Evolutionary conservation across 805 yeast species (phyloP).

Genomic region (Saccharomyces mikatae): DNA sequence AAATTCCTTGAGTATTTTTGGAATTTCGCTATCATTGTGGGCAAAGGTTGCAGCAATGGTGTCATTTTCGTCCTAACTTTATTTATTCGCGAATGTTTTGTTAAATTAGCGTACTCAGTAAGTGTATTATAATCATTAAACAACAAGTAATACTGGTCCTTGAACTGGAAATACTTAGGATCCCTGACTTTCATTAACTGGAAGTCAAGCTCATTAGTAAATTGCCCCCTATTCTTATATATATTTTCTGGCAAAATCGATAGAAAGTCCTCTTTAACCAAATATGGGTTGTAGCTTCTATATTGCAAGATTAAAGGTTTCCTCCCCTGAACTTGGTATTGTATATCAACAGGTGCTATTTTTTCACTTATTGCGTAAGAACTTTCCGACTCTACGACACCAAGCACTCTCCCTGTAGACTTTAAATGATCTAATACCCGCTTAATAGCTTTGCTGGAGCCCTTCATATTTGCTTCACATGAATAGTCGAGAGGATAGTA

Average conservation of each 20-base stretch:
- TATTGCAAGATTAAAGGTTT: constrained; percentile 4
- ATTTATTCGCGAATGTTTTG: constrained; percentile 13
- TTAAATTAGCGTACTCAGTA: constrained; percentile 8
- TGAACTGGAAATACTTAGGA: constrained; percentile 25
- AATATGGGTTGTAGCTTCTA: constrained; percentile 20
- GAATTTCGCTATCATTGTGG: not conserved
- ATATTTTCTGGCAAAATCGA: constrained; percentile 10
- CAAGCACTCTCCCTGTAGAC: constrained; percentile 10
- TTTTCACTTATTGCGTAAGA: not conserved
- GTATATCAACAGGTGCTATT: not conserved
- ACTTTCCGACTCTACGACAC: constrained; percentile 1
- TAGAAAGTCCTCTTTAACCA: constrained; percentile 16
- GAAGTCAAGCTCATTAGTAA: constrained; percentile 3
- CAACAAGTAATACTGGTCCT: constrained; percentile 19
- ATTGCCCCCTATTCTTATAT: not conserved
- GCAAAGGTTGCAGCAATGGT: not conserved
- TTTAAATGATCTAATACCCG: constrained; percentile 12
- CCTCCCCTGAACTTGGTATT: not conserved
- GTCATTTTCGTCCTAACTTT: constrained; percentile 16
- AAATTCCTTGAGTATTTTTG: constrained; percentile 9
- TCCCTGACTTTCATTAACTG: constrained; percentile 20
- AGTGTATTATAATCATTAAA: constrained; percentile 15
- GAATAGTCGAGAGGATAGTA: not conserved
- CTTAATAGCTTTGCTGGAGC: constrained; percentile 7
- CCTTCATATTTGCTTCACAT: constrained; percentile 1